Evolutionary conservation across 192 early-diverging fungal genomes (phyloP), one percentile per base, ranked within the genome.

Genomic region (Pilaira anomala): DNA sequence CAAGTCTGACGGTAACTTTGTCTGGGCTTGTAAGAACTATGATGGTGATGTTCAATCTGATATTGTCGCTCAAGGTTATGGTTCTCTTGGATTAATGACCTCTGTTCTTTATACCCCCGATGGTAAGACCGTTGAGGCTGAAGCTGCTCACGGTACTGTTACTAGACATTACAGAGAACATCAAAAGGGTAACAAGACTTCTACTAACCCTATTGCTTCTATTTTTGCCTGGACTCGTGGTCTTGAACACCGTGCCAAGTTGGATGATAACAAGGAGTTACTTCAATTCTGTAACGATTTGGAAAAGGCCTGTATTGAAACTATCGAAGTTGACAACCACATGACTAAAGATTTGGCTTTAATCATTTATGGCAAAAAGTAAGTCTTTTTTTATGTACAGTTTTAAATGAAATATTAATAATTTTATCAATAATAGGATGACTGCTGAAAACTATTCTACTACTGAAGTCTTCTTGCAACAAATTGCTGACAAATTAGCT

Each of bases 291-390:
- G 87, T 45, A 65, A 80, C 36, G 86, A 89, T 60, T 81, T 98
- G 29, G 96, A 98, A 74, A 59, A 73, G 22, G 93, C 95, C 14
- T 95, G 93, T 71, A 82, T 96, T 59, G 88, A 95, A 48, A 89
- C 94, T 1, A 92, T 98, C 63, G 85, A 92, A 58, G 76, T 81
- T 64, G 83, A 80, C 39, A 83, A 85, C 18, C 77, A 91, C 53
- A 98, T 98, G 96, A 98, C 96, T 76, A 98, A 98, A 87, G 96
- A 98, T 74, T 77, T 98, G 62, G 95, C 96, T 25, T 79, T 98
- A 72, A 82, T 93, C 39, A 98, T 98, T 69, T 88, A 98, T 65
- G 94, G 93, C 68, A 87, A 90, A 63, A 81, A 78, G 74, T 76
- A 67, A 67, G 74, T 61, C 2, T 53, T 19, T 24, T 60, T 45